Evolutionary conservation across 2,329 filamentous ascomycete genomes (phyloP).

Genomic region (Cryphonectria naterciae): DNA sequence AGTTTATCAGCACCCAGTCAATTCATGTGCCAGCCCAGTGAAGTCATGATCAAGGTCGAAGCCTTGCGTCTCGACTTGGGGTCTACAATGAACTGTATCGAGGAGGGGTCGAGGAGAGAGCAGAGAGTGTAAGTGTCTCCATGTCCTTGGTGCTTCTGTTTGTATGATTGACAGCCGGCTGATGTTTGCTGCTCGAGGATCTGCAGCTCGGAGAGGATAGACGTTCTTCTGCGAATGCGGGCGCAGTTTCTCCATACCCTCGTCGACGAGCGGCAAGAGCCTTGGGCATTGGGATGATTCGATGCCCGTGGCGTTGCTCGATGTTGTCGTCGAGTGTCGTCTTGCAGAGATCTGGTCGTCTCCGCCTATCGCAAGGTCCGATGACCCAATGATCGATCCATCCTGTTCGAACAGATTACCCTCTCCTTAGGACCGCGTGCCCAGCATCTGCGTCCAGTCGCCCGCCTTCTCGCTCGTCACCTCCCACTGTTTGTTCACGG

Average conservation of each 20-base stretch:
- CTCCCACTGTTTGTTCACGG: slow-evolving; percentile 6
- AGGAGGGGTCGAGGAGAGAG: not conserved
- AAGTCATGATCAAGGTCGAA: not conserved
- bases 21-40: not conserved
- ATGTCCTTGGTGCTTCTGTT: not conserved
- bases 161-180: not conserved
- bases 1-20: not conserved
- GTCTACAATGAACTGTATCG: not conserved
- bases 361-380: not conserved
- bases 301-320: not conserved
- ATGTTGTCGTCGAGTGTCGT: not conserved
- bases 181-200: not conserved
- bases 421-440: not conserved
- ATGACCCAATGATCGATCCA: not conserved
- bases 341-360: not conserved
- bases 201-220: not conserved
- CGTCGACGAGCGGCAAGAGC: not conserved
- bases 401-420: not conserved
- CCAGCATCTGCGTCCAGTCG: slow-evolving; percentile 15
- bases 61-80: not conserved
- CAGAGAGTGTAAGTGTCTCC: too few relatives aligned
- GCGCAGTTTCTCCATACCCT: not conserved
- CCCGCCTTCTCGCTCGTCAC: slow-evolving; percentile 12
- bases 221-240: not conserved
- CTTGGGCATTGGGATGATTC: not conserved